Conservation (phyloP, 352 stramenopile species). For the Phytophthora nicotianae region DNA sequence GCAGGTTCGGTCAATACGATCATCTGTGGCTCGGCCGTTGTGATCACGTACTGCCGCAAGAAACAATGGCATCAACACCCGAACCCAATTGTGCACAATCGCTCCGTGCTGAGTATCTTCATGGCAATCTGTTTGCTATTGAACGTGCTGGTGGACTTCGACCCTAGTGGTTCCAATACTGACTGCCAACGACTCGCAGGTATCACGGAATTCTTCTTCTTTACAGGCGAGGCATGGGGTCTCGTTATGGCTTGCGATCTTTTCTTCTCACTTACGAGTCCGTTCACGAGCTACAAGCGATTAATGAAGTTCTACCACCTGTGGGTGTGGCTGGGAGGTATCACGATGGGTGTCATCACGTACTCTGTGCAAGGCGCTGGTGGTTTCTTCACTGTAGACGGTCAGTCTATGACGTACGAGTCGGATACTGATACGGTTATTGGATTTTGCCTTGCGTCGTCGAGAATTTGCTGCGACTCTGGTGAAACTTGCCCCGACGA, state of each 20-base stretch:
- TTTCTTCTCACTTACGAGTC: slow-evolving; percentile 88
- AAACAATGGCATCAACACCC: slow-evolving; percentile 91
- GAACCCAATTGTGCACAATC: slow-evolving; percentile 90
- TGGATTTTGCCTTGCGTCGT: slow-evolving; percentile 86
- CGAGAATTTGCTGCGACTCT: slow-evolving; percentile 75
- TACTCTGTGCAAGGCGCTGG: slow-evolving; percentile 68
- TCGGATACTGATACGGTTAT: slow-evolving; percentile 68
- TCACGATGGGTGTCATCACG: slow-evolving; percentile 82
- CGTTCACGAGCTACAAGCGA: slow-evolving; percentile 91
- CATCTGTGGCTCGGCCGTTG: slow-evolving; percentile 84
- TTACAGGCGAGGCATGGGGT: slow-evolving; percentile 85
- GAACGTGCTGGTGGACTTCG: slow-evolving; percentile 84
- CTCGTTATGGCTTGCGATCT: slow-evolving; percentile 90
- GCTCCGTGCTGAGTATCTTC: slow-evolving; percentile 85
- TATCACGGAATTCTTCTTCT: slow-evolving; percentile 91
- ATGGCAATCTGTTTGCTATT: slow-evolving; percentile 83
- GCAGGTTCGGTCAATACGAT: slow-evolving; percentile 89
- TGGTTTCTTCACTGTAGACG: slow-evolving; percentile 88
- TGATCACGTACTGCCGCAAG: slow-evolving; percentile 88
- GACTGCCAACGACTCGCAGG: slow-evolving; percentile 77
- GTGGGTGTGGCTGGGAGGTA: slow-evolving; percentile 84
- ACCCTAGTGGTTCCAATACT: slow-evolving; percentile 55
- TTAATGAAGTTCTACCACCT: slow-evolving; percentile 91
- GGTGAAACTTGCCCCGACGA: slow-evolving; percentile 44
- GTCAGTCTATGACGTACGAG: slow-evolving; percentile 80